These are phyloP conservation scores for Aspergillus sclerotiicarbonarius DNA, from an alignment of 495 filamentous ascomycete species.

Conservation along the genomic window DNA sequence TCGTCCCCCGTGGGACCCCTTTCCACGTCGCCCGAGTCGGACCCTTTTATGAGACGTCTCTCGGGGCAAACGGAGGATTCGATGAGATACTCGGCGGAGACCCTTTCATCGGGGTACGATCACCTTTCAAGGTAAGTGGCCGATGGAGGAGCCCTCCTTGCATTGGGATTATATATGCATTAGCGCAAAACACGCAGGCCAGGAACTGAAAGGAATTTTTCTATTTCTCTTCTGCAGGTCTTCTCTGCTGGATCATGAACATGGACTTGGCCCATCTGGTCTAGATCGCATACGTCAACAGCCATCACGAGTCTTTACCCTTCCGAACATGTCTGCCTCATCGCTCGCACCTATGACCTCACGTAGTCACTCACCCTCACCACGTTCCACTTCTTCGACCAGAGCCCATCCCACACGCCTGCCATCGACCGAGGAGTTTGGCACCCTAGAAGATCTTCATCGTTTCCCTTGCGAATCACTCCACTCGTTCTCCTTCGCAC, in stretches of 20 bases:
- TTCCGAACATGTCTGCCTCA: conserved; percentile 63
- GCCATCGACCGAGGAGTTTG: conserved; percentile 62
- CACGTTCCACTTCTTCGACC: conserved; percentile 49
- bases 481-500: conserved; percentile 97
- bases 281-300: conserved; percentile 91
- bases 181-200: conserved; percentile 9
- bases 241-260: conserved; percentile 60
- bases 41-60: conserved; percentile 57
- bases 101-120: conserved; percentile 43
- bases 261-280: conserved; percentile 67
- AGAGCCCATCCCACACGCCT: conserved; percentile 54
- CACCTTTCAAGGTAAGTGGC: conserved; percentile 40
- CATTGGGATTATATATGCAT: conserved; percentile 13
- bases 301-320: conserved; percentile 62
- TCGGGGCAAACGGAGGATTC: conserved; percentile 40
- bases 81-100: conserved; percentile 43
- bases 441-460: conserved; percentile 81
- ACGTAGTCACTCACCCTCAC: conserved; percentile 62
- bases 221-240: conserved; percentile 58
- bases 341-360: conserved; percentile 52
- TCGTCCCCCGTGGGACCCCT: conserved; percentile 46
- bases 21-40: conserved; percentile 42
- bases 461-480: conserved; percentile 94
- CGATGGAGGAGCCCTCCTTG: conserved; percentile 19
- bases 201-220: conserved; percentile 62